Base-by-base conservation (phyloP, 495 filamentous ascomycete species). In the Hyaloscypha hepaticicola region DNA sequence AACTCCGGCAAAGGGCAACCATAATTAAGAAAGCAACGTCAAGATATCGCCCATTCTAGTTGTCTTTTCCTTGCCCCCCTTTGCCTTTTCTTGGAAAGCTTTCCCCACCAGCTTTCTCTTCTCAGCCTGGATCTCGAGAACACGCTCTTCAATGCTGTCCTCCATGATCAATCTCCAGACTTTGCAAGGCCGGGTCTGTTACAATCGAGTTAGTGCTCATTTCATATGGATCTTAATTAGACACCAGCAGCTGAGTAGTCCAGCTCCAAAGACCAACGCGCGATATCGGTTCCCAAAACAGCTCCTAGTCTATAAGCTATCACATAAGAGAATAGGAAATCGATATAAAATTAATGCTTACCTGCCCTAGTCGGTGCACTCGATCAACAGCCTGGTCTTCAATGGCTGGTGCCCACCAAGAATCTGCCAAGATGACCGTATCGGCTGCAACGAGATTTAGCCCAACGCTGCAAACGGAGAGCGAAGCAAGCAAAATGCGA, bases 341-440 rank as follows among this genome's bases (percentile, higher is more conserved):
- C n/a, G n/a, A n/a, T n/a, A n/a, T n/a, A n/a, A n/a, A n/a, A n/a
- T n/a, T n/a, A n/a, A n/a, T n/a, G n/a, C n/a, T n/a, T n/a, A n/a
- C n/a, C n/a, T n/a, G n/a, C 2, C 93, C 93, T 0, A 97, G 82
- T 4, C 93, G 81, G 66, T 97, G 91, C 21, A 97, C 93, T 1
- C 93, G 87, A 72, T 98, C 93, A 2, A 97, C 84, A 27, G 93
- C 93, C 70, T 98, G 93, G 70, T 96, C 92, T 74, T 98, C 93
- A 64, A 96, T 93, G 0, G 92, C 93, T 0, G 70, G 70, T 3
- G 92, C 92, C 92, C 93, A 97, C 93, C 92, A 97, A 51, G 83
- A 88, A 72, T 98, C 93, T 0, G 85, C 82, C 8, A 96, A 79
- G 19, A 97, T 86, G 53, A 95, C 92, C 26, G 93, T 93, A 61